These are phyloP conservation scores for Mediolabrus comicus DNA, from an alignment of 108 stramenopile genomes.

Conservation along the genomic window DNA sequence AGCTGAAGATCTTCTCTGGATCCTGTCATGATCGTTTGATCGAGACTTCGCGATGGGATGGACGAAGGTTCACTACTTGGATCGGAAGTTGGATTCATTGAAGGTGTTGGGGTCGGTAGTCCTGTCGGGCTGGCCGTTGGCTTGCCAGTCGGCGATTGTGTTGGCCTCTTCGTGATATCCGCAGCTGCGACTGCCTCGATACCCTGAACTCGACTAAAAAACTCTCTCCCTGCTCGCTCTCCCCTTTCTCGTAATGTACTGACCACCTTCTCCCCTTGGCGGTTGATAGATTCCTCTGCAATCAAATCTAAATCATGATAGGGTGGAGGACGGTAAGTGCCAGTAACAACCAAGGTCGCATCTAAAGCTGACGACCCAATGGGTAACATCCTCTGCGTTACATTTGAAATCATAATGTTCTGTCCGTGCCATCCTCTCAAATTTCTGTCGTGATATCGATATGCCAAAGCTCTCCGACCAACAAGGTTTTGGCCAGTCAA, in stretches of 20 bases:
- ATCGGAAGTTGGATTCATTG: not conserved
- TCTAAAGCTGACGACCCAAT: not conserved
- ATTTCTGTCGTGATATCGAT: not conserved
- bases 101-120: not conserved
- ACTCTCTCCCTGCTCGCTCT: not conserved
- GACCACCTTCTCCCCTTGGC: not conserved
- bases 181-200: not conserved
- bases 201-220: not conserved
- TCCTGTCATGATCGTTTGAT: not conserved
- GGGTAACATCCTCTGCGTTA: not conserved
- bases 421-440: not conserved
- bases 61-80: not conserved
- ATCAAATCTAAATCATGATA: not conserved
- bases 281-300: not conserved
- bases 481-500: not conserved
- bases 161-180: not conserved
- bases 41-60: not conserved
- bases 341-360: not conserved
- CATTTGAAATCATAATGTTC: not conserved
- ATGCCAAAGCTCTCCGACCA: not conserved
- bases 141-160: not conserved
- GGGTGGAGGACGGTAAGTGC: not conserved
- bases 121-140: not conserved
- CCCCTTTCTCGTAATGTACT: conserved; percentile 2
- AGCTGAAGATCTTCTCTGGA: not conserved